phyloP scores from a whole-genome alignment of 257 asterid genomes.

The Solanum habrochaites region DNA sequence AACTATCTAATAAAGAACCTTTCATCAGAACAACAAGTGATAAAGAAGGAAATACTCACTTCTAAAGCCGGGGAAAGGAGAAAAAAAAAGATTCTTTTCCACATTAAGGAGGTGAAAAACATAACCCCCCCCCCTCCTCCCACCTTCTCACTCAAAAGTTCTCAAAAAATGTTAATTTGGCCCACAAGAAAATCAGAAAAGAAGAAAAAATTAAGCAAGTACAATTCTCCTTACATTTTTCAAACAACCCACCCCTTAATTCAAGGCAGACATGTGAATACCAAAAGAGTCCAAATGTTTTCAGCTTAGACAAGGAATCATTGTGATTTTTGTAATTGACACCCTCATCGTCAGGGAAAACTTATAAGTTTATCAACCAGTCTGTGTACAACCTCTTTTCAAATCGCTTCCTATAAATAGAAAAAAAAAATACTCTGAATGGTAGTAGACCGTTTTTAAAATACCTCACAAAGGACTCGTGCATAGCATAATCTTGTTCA shows the following conservation, averaged over 20 bases:
- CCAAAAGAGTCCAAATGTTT: too few relatives aligned
- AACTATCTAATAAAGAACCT: not conserved
- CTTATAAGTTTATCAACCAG: too few relatives aligned
- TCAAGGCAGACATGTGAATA: conserved; percentile 1
- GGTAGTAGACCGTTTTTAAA: too few relatives aligned
- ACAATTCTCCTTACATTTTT: not conserved
- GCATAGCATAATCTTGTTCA: too few relatives aligned
- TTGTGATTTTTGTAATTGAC: too few relatives aligned
- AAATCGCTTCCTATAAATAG: too few relatives aligned
- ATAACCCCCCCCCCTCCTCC: not conserved
- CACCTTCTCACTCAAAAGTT: not conserved
- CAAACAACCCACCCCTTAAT: conserved; percentile 4
- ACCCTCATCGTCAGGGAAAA: too few relatives aligned
- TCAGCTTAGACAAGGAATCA: too few relatives aligned
- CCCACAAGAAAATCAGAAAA: not conserved
- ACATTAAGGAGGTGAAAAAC: not conserved
- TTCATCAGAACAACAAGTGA: conserved; percentile 7
- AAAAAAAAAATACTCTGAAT: too few relatives aligned
- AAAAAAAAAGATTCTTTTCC: not conserved
- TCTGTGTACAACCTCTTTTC: too few relatives aligned
- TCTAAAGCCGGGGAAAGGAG: not conserved
- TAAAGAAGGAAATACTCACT: too few relatives aligned
- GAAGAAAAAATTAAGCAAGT: not conserved
- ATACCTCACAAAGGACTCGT: too few relatives aligned
- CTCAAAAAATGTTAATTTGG: not conserved